Percentiles rank a stretch among this genome's conserved stretches.
These are phyloP conservation scores for Plasmodium relictum DNA, from an alignment of 169 alveolate genomes.

Conservation along the genomic window DNA sequence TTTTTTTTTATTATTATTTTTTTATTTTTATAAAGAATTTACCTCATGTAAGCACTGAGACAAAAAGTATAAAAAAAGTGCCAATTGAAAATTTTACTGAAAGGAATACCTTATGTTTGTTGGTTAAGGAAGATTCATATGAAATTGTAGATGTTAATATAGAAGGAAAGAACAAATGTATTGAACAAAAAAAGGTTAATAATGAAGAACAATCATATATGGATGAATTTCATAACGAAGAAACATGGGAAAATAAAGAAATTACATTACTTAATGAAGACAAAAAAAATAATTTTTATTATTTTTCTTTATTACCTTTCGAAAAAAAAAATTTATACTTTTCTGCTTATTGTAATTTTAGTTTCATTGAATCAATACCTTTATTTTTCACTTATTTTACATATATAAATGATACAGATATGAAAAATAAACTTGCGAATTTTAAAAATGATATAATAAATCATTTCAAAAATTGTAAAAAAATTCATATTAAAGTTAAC, in stretches of 20 bases:
- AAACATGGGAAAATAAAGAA: slow-evolving; percentile 20
- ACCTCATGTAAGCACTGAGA: slow-evolving; percentile 69
- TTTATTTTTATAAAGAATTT: slow-evolving; percentile 20
- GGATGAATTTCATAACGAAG: slow-evolving; percentile 23
- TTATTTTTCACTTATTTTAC: slow-evolving; percentile 29
- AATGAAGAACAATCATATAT: slow-evolving; percentile 5
- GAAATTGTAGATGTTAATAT: slow-evolving; percentile 36
- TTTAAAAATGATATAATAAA: slow-evolving; percentile 58
- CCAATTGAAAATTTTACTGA: slow-evolving; percentile 67
- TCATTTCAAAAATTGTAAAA: slow-evolving; percentile 48
- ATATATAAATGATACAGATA: slow-evolving; percentile 66
- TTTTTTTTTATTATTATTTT: slow-evolving; percentile 8
- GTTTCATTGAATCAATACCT: slow-evolving; percentile 36
- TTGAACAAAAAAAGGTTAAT: slow-evolving; percentile 5
- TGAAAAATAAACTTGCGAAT: slow-evolving; percentile 48
- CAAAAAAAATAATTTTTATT: slow-evolving; percentile 58
- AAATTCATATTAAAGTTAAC: slow-evolving; percentile 36
- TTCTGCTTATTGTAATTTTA: slow-evolving; percentile 42
- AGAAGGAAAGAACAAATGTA: slow-evolving; percentile 25
- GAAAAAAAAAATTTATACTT: slow-evolving; percentile 56
- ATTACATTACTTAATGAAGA: slow-evolving; percentile 30
- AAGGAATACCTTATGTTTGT: slow-evolving; percentile 56
- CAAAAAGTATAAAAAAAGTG: slow-evolving; percentile 61
- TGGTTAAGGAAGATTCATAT: slow-evolving; percentile 44
- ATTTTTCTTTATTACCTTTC: slow-evolving; percentile 61